Conservation (phyloP, 2,329 filamentous ascomycete genomes). For the Pseudocercospora pini-densiflorae region DNA sequence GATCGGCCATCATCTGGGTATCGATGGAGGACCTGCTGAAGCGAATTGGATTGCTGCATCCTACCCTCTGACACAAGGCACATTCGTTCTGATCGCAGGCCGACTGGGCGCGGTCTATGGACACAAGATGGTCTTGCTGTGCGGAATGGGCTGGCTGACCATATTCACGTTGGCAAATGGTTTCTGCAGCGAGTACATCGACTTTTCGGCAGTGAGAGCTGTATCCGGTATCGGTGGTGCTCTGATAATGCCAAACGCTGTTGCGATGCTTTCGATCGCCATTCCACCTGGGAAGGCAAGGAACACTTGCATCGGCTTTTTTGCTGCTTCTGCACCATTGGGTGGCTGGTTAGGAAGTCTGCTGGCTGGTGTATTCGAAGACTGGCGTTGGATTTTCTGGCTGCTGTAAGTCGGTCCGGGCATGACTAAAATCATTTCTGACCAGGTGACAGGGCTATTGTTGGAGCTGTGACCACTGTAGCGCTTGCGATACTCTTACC, state of each 20-base stretch:
- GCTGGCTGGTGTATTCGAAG: background rate
- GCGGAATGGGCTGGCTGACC: background rate
- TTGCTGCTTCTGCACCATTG: slow-evolving; percentile 1
- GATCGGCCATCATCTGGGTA: background rate
- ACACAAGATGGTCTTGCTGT: slow-evolving; percentile 19
- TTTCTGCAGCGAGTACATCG: background rate
- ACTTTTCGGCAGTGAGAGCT: background rate
- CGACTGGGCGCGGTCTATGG: slow-evolving; percentile 19
- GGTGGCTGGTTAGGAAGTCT: slow-evolving; percentile 1
- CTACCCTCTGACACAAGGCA: slow-evolving; percentile 21
- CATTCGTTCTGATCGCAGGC: slow-evolving; percentile 15
- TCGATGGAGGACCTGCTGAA: background rate
- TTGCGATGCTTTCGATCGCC: background rate
- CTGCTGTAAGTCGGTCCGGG: background rate
- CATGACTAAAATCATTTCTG: background rate
- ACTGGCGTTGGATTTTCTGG: slow-evolving; percentile 8
- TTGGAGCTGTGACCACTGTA: background rate
- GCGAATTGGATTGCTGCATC: slow-evolving; percentile 20
- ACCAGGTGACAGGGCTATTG: background rate
- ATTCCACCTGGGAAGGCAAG: background rate
- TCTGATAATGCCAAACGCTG: slow-evolving; percentile 4
- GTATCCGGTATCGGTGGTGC: background rate
- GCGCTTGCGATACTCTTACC: background rate
- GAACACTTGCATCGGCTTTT: background rate
- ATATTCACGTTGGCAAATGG: background rate